Evolutionary conservation across 768 basidiomycete genomes (phyloP), one percentile per base, ranked within the genome.

Genomic region (Trametopsis cervina): DNA sequence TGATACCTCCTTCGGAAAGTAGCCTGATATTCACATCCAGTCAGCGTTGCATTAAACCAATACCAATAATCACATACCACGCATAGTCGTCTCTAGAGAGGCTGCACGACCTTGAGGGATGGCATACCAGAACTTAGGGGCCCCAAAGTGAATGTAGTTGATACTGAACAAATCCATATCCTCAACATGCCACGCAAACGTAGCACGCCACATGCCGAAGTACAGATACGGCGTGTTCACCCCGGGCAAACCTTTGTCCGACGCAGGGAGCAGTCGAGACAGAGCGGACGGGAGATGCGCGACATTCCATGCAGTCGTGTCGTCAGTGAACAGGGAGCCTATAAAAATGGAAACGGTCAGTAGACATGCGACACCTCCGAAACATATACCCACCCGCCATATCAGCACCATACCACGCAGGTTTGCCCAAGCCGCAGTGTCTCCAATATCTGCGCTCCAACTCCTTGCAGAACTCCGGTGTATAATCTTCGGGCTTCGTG

Each of bases 161-260:
- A 99, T 98, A 48, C 91, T 94, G 67, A 95, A 97, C 1, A 99
- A 75, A 61, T 99, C 96, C 89, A 97, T 96, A 65, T 99, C 96
- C 66, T 99, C 96, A 41, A 99, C 96, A 58, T 99, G 96, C 95
- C 96, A 99, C 0, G 93, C 90, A 66, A 98, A 98, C 0, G 92
- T 92, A 20, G 95, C 95, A 43, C 93, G 76, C 96, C 96, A 99
- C 94, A 97, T 98, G 54, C 96, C 96, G 63, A 94, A 98, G 66
- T 98, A 98, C 2, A 98, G 77, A 63, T 98, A 98, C 0, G 95
- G 95, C 2, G 92, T 85, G 60, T 98, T 98, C 41, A 99, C 96
- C 7, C 96, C 96, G 0, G 95, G 94, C 22, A 99, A 70, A 35
- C 83, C 78, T 44, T 83, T 77, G 33, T 73, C 68, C 5, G 81